A percentile compares a stretch with the other conserved stretches of the same genome.
Conservation (phyloP, 345 rosid genomes). For the Citrus maxima region DNA sequence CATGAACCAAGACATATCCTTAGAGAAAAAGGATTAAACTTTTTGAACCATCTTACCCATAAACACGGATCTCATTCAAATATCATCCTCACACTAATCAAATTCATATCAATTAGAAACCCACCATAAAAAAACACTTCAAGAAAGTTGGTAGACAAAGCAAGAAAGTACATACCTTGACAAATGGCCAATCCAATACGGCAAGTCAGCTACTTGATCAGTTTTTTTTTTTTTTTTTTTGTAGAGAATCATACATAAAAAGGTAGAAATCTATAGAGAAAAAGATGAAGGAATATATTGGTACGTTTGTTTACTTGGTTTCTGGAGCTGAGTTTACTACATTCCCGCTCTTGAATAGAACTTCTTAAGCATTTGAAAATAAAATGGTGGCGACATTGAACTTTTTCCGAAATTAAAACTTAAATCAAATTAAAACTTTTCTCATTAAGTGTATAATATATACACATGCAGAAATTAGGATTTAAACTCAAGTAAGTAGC, state of each 20-base stretch:
- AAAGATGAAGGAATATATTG: background rate
- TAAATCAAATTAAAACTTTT: no score
- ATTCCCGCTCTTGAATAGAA: conserved; percentile 3
- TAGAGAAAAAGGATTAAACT: background rate
- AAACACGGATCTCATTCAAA: conserved; percentile 8
- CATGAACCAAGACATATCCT: background rate
- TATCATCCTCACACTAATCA: background rate
- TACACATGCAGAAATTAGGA: no score
- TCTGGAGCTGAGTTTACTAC: background rate
- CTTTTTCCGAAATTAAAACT: no score
- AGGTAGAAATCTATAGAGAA: no score
- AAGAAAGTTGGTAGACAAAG: background rate
- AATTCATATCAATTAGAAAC: background rate
- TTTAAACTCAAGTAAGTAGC: no score
- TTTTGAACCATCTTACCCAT: background rate
- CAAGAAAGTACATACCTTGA: conserved; percentile 6
- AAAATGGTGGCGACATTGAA: no score
- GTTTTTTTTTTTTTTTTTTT: background rate
- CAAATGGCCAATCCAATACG: background rate
- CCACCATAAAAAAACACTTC: background rate
- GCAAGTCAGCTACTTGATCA: background rate
- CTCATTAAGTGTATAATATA: no score
- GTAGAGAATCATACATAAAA: background rate
- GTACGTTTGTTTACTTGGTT: conserved; percentile 17
- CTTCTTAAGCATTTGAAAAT: no score